A percentile compares a stretch with the other conserved stretches of the same genome.
Evolutionary conservation across 2,329 filamentous ascomycete species (phyloP).

Genomic region (Fusarium udum): DNA sequence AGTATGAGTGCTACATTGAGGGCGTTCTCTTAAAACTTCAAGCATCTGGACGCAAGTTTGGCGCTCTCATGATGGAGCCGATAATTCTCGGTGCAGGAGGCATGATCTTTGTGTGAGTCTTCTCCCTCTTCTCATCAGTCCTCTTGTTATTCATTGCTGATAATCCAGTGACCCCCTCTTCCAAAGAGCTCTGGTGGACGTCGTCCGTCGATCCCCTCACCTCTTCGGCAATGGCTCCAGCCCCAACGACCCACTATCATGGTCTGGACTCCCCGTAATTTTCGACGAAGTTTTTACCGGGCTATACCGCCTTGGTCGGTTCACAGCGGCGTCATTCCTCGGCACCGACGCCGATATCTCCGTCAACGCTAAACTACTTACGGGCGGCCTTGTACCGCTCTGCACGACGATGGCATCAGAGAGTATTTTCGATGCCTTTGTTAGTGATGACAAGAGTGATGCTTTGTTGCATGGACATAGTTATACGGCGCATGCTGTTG

Average conservation of each 20-base stretch:
- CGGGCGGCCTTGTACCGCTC: slow-evolving; percentile 80
- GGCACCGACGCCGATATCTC: slow-evolving; percentile 75
- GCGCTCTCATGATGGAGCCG: slow-evolving; percentile 82
- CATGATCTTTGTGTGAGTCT: slow-evolving; percentile 78
- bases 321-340: slow-evolving; percentile 76
- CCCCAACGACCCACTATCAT: slow-evolving; percentile 51
- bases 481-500: slow-evolving; percentile 85
- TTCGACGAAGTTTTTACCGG: slow-evolving; percentile 92
- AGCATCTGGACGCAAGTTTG: slow-evolving; percentile 71
- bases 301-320: slow-evolving; percentile 80
- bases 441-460: slow-evolving; percentile 77
- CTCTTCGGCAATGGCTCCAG: slow-evolving; percentile 57
- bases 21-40: slow-evolving; percentile 61
- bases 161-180: slow-evolving; percentile 77
- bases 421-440: slow-evolving; percentile 76
- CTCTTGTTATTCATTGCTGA: neutral
- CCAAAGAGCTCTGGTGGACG: slow-evolving; percentile 74
- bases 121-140: neutral
- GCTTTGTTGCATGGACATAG: slow-evolving; percentile 86
- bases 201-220: slow-evolving; percentile 68
- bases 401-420: slow-evolving; percentile 80
- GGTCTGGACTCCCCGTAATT: slow-evolving; percentile 80
- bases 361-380: slow-evolving; percentile 85
- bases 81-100: slow-evolving; percentile 83
- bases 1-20: slow-evolving; percentile 70